phyloP scores from a whole-genome alignment of 768 basidiomycete genomes.

The Pleurotus eryngii region DNA sequence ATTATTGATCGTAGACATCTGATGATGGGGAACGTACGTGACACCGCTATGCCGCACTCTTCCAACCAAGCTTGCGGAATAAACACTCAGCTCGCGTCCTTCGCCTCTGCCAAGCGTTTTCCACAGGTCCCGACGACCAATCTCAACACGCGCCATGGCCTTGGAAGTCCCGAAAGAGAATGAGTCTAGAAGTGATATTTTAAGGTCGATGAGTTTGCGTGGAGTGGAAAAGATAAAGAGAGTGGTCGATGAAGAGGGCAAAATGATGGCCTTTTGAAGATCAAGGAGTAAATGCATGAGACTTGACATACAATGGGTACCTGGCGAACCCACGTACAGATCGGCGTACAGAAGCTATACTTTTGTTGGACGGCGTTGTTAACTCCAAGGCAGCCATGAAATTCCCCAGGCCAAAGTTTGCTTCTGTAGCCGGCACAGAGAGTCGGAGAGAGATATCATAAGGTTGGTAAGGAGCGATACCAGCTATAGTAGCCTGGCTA shows the following conservation, averaged over 20 bases:
- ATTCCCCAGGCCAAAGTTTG: constrained; percentile 76
- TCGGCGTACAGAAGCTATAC: constrained; percentile 55
- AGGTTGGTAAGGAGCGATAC: constrained; percentile 57
- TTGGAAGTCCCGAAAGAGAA: constrained; percentile 46
- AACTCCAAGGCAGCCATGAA: constrained; percentile 76
- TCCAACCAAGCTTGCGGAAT: constrained; percentile 60
- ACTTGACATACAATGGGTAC: constrained; percentile 5
- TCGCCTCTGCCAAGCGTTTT: constrained; percentile 62
- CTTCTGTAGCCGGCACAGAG: constrained; percentile 57
- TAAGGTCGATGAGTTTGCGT: constrained; percentile 41
- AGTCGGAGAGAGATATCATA: constrained; percentile 74
- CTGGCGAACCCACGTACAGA: constrained; percentile 48
- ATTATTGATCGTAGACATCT: not conserved
- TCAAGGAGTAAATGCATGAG: constrained; percentile 7
- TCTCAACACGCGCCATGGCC: constrained; percentile 57
- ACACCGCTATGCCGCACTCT: constrained; percentile 64
- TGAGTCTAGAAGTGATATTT: constrained; percentile 55
- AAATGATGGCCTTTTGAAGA: constrained; percentile 51
- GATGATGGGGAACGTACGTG: constrained; percentile 42
- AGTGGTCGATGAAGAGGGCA: constrained; percentile 35
- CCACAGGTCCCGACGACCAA: constrained; percentile 78
- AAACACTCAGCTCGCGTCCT: constrained; percentile 70
- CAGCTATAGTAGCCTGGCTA: constrained; percentile 49
- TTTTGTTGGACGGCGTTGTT: constrained; percentile 56
- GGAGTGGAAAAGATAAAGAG: constrained; percentile 33